phyloP scores from a whole-genome alignment of 768 basidiomycete genomes.

The Nidularia sp. region DNA sequence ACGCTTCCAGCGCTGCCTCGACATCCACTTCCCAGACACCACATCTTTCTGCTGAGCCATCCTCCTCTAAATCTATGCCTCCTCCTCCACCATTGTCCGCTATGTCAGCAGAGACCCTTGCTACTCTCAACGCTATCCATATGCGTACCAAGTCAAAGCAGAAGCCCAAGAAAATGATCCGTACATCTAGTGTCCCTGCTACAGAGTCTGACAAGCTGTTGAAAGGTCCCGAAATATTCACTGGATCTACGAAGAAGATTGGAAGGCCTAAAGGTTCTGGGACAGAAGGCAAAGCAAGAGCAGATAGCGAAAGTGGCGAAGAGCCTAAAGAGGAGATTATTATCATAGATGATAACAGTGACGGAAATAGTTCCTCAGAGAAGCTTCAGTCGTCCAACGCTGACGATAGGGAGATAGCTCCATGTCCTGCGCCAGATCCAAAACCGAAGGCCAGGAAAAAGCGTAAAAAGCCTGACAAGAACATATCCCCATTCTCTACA shows the following conservation, averaged over 20 bases:
- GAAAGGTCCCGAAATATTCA: constrained; percentile 34
- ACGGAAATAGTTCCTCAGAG: constrained; percentile 5
- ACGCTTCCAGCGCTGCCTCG: no score
- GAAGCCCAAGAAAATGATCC: constrained; percentile 20
- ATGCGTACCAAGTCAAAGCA: constrained; percentile 20
- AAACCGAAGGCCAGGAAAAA: constrained; percentile 4
- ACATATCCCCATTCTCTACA: constrained; percentile 13
- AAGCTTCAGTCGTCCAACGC: neutral
- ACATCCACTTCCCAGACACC: no score
- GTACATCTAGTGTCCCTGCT: constrained; percentile 23
- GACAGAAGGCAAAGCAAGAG: constrained; percentile 6
- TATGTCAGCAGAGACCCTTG: constrained; percentile 13
- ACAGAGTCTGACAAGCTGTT: constrained; percentile 41
- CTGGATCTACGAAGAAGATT: constrained; percentile 44
- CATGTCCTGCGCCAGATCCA: neutral
- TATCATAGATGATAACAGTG: constrained; percentile 19
- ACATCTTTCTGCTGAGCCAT: no score
- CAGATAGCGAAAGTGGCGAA: constrained; percentile 15
- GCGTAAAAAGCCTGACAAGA: constrained; percentile 7
- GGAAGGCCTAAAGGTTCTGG: constrained; percentile 25
- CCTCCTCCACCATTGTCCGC: constrained; percentile 4
- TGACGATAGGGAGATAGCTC: neutral
- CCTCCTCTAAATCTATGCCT: no score
- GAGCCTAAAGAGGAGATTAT: constrained; percentile 14
- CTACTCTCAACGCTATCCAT: constrained; percentile 23